phyloP scores from a whole-genome alignment of 2,329 filamentous ascomycete genomes.

The Fusarium xyrophilum region DNA sequence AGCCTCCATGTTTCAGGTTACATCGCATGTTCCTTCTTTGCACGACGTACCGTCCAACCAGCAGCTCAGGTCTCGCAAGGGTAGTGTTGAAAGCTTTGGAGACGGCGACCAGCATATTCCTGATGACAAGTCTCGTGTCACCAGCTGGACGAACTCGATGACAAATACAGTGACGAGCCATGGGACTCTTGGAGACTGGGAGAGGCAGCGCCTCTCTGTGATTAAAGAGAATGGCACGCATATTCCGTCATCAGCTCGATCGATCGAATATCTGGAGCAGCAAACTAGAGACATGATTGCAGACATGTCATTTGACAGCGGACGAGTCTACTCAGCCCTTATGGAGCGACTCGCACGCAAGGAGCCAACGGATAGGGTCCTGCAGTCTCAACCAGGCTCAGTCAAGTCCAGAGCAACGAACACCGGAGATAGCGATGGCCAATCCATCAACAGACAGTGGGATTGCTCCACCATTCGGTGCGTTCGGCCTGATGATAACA shows the following conservation, averaged over 20 bases:
- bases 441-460: slow-evolving; percentile 22
- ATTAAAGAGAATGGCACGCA: slow-evolving; percentile 63
- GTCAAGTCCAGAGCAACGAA: neutral
- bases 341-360: slow-evolving; percentile 61
- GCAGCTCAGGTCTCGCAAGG: slow-evolving; percentile 59
- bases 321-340: slow-evolving; percentile 69
- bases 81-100: slow-evolving; percentile 60
- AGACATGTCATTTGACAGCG: slow-evolving; percentile 56
- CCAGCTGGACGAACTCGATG: slow-evolving; percentile 74
- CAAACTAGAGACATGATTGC: slow-evolving; percentile 32
- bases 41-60: slow-evolving; percentile 56
- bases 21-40: slow-evolving; percentile 58
- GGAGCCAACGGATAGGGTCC: slow-evolving; percentile 9
- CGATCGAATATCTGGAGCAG: slow-evolving; percentile 15
- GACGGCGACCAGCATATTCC: slow-evolving; percentile 50
- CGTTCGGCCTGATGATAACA: slow-evolving; percentile 45
- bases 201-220: slow-evolving; percentile 66
- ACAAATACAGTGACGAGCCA: slow-evolving; percentile 60
- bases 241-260: slow-evolving; percentile 49
- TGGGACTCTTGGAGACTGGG: slow-evolving; percentile 51
- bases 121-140: slow-evolving; percentile 69
- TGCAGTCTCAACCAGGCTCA: neutral
- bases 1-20: slow-evolving; percentile 56
- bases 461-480: slow-evolving; percentile 45
- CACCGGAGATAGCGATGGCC: neutral